Evolutionary conservation across 1,284 basidiomycete genomes (phyloP), one percentile per base, ranked within the genome.

Genomic region (Stygiomarasmius scandens): DNA sequence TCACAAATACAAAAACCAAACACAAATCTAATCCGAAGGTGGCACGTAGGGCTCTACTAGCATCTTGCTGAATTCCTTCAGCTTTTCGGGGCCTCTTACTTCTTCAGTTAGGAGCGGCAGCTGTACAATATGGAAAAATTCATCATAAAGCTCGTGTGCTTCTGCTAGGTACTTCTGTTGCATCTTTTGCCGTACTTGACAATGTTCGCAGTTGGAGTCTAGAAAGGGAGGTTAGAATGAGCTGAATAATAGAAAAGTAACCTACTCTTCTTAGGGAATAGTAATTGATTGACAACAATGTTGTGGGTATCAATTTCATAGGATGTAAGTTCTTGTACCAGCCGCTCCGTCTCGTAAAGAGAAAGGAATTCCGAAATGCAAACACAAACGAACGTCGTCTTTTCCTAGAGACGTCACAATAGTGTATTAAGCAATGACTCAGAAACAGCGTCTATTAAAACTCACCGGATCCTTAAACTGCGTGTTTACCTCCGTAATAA

Each of bases 301-400:
- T 96, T 95, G 75, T 99, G 96, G 47, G 96, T 98, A 74, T 99
- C 97, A 71, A 99, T 99, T 71, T 95, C 95, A 75, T 99, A 99
- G 50, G 87, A 81, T 12, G 96, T 96, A 50, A 99, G 79, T 71
- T 99, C 97, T 73, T 99, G 96, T 41, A 99, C 93, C 47, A 99
- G 82, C 27, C 96, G 91, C 74, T 99, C 96, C 25, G 96, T 99
- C 80, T 99, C 97, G 75, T 99, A 99, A 22, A 99, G 79, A 22
- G 96, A 98, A 65, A 99, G 78, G 83, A 98, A 98, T 73, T 98
- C 96, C 51, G 96, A 96, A 70, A 98, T 98, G 80, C 95, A 97
- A 53, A 98, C 96, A 71, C 96, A 98, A 67, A 98, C 92, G 68
- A 99, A 97, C 9, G 95, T 97, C 4, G 96, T 99, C 77, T 96